Evolutionary conservation across 352 stramenopile genomes (phyloP), one percentile per base, ranked within the genome.

Genomic region (Globisporangium cederbergense): DNA sequence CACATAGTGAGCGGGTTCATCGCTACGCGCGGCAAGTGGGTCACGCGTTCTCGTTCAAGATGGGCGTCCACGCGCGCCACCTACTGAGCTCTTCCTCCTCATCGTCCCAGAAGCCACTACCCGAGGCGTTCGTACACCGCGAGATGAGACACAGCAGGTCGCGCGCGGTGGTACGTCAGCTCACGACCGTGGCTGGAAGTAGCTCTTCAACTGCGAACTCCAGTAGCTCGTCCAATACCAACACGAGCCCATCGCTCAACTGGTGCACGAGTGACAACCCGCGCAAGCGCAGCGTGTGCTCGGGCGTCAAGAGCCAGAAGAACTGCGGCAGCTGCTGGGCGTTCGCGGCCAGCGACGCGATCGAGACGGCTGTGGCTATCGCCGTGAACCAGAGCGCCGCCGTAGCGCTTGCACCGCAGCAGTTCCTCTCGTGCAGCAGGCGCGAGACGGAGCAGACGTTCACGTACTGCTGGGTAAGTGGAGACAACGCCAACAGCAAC

Each of bases 251-350:
- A 38, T 11, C 28, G 22, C 74, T 88, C 61, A 89, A 90, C 61
- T 92, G 83, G 83, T 92, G 83, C 68, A 78, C 72, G 30, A 72
- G 64, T 11, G 60, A 83, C 53, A 92, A 92, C 68, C 77, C 83
- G 14, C 73, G 82, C 36, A 70, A 67, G 28, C 78, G 75, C 55
- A 88, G 68, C 51, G 79, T 92, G 40, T 92, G 83, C 61, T 79
- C 78, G 38, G 74, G 76, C 8, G 79, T 90, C 38, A 92, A 92
- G 68, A 90, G 83, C 47, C 83, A 92, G 64, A 70, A 86, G 40
- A 88, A 86, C 54, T 92, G 83, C 54, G 83, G 83, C 22, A 89
- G 78, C 64, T 92, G 83, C 64, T 92, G 83, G 83, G 79, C 83
- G 2, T 92, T 92, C 30, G 83, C 81, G 20, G 83, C 83, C 0